Base-by-base conservation (phyloP, 1,284 basidiomycete genomes). In the Clitocybe nebularis region DNA sequence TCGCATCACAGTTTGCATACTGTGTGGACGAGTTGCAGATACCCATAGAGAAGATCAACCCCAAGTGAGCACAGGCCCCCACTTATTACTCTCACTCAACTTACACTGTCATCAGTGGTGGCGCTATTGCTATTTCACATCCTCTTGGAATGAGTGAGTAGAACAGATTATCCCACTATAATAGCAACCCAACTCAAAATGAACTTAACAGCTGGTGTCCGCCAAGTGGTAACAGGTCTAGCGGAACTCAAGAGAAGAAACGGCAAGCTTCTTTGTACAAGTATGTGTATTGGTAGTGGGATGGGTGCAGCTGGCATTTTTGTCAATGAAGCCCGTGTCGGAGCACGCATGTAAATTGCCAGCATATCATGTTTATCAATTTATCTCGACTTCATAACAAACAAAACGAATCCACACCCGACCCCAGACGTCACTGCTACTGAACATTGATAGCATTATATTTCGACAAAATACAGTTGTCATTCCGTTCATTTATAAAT, bases 231-330 rank as follows among this genome's bases (percentile, higher is more conserved):
- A 6, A 93, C 92, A 3, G 91, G 85, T 11, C 75, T 93, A 4
- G 77, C 84, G 3, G 84, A 93, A 60, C 74, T 92, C 33, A 79
- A 79, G 55, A 72, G 89, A 26, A 75, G 71, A 45, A 75, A 83
- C 45, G 77, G 75, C 28, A 72, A 75, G 45, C 49, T 91, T 24
- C 68, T 91, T 41, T 86, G 84, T 56, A 86, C 89, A 0, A 88
- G 84, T 47, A 94, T 94, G 92, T 93, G 91, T 58, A 72, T 93
- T 38, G 92, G 90, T 20, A 87, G 84, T 53, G 89, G 87, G 11
- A 92, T 93, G 89, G 90, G 90, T 11, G 88, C 87, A 28, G 90
- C 89, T 6, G 78, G 80, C 3, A 74, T 93, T 42, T 84, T 93
- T 50, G 81, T 93, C 16, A 90, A 88, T 54, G 89, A 92, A 58